Percentiles rank a stretch among this genome's conserved stretches.
phyloP scores from a whole-genome alignment of 805 yeast genomes.

The Torulaspora microellipsoides region DNA sequence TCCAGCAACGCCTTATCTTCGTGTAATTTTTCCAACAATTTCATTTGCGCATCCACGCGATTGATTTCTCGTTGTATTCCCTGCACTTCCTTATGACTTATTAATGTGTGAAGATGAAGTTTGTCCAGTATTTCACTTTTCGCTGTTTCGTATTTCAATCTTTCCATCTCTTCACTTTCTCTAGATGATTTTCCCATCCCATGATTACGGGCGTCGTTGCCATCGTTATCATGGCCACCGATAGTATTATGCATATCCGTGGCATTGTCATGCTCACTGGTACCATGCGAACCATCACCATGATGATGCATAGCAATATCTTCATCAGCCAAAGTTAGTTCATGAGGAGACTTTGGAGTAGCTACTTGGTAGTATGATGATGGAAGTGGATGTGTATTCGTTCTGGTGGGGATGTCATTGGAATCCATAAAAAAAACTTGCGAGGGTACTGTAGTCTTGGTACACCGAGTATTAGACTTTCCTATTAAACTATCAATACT shows the following conservation, averaged over 20 bases:
- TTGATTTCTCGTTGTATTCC: constrained; percentile 50
- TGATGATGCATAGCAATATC: constrained; percentile 9
- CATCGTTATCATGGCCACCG: constrained; percentile 4
- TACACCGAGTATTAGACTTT: neutral
- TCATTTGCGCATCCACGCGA: constrained; percentile 55
- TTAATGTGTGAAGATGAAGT: constrained; percentile 54
- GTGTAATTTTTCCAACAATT: constrained; percentile 43
- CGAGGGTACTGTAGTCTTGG: constrained; percentile 5
- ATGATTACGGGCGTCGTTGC: constrained; percentile 1
- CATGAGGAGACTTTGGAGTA: constrained; percentile 43
- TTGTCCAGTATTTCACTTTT: constrained; percentile 40
- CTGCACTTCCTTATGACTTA: constrained; percentile 54
- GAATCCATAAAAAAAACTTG: constrained; percentile 14
- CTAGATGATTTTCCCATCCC: constrained; percentile 10
- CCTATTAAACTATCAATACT: constrained; percentile 1
- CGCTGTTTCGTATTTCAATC: constrained; percentile 28
- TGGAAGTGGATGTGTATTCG: constrained; percentile 8
- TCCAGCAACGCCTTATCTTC: constrained; percentile 28
- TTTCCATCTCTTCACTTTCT: constrained; percentile 30
- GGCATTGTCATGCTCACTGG: neutral
- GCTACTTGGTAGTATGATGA: constrained; percentile 37
- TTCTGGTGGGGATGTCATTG: constrained; percentile 11
- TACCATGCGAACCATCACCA: neutral
- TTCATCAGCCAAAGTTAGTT: constrained; percentile 30
- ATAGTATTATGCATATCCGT: constrained; percentile 7